Base-by-base conservation (phyloP, 352 stramenopile species). In the Phytophthora niederhauseri region DNA sequence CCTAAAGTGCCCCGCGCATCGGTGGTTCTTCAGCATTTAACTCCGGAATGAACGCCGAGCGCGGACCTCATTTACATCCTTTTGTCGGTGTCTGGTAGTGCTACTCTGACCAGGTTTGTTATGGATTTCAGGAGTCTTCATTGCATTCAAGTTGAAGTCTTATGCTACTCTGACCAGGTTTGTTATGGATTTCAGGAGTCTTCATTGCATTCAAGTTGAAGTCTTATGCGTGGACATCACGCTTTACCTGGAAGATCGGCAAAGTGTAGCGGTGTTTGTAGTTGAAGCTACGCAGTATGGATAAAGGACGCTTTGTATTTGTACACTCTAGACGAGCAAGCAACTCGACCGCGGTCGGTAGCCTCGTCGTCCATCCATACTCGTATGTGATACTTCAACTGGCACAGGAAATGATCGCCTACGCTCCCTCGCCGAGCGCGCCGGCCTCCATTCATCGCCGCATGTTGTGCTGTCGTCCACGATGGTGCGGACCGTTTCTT, bases 61-160 rank as follows among this genome's bases (percentile, higher is more conserved):
- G 57, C 45, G 63, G 45, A 61, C 57, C 52, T 66, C 50, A 64
- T 67, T 73, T 64, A 38, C 70, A 67, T 67, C 49, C 28, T 64
- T 64, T 41, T 14, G 28, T 55, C 17, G n/a, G 34, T 45, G 66
- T 61, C 15, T 57, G 36, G 38, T 61, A 36, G 49, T 63, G 26
- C 38, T 65, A 41, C 31, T 15, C 31, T 15, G 31, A 38, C 8
- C 31, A 38, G 8, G 31, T 38, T 38, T 30, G 26, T 30, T 30
- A 6, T 30, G 26, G 26, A 30, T 30, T 30, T 38, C 7, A n/a
- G n/a, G n/a, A n/a, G n/a, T n/a, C n/a, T n/a, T n/a, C n/a, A n/a
- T n/a, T n/a, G n/a, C n/a, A n/a, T n/a, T 30, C 26, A 52, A 19
- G 9, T 9, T 15, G 3, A 15, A 43, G 46, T 12, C 22, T 14